A percentile compares a stretch with the other conserved stretches of the same genome.
phyloP scores from a whole-genome alignment of 2,329 filamentous ascomycete genomes.

The Penicillium thymicola region DNA sequence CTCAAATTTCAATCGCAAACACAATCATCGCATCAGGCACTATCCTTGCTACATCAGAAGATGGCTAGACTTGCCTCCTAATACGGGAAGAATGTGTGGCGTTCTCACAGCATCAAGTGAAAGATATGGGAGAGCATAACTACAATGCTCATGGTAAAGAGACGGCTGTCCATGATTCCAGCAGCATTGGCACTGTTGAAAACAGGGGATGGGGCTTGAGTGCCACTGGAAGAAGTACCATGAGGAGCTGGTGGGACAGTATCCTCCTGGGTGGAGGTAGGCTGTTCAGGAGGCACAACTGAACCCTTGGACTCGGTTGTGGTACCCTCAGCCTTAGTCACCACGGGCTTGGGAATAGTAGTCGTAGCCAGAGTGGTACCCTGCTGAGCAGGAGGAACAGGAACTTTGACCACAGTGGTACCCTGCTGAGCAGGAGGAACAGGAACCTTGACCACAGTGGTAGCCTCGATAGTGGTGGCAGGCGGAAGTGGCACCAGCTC shows the following conservation, averaged over 20 bases:
- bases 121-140: neutral
- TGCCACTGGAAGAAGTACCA: neutral
- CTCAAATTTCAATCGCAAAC: neutral
- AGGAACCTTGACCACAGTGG: slow-evolving; percentile 2
- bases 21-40: neutral
- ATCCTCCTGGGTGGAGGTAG: neutral
- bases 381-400: neutral
- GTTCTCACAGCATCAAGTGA: neutral
- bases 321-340: neutral
- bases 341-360: neutral
- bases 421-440: neutral
- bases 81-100: neutral
- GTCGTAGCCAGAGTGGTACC: neutral
- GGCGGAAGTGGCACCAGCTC: slow-evolving; percentile 2
- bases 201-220: neutral
- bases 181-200: slow-evolving; percentile 3
- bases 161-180: neutral
- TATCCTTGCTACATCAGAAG: neutral
- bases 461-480: neutral
- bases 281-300: neutral
- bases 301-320: neutral
- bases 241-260: neutral
- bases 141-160: slow-evolving; percentile 3
- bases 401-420: neutral
- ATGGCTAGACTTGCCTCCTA: neutral